Evolutionary conservation across 495 filamentous ascomycete species (phyloP), one percentile per base, ranked within the genome.

Genomic region (Cairneyella variabilis): DNA sequence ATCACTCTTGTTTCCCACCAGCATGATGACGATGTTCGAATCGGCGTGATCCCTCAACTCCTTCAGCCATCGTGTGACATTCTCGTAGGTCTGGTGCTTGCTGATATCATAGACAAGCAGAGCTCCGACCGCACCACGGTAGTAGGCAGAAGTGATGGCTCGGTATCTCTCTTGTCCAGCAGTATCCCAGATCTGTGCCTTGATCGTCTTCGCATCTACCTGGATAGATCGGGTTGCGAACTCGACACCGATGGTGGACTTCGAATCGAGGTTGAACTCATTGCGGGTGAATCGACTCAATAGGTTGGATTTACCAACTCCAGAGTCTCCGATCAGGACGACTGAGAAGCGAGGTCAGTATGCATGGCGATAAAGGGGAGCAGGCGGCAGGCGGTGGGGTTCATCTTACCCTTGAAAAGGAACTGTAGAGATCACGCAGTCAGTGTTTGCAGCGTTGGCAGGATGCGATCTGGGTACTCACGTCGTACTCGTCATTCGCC

Each of bases 401-500:
- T 23, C 6, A 25, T 51, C 50, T 48, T 78, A 96, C 91, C 91
- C 89, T 99, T 99, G 85, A 99, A 99, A 66, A 99, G 89, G 70
- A 97, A 99, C 95, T 99, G 66, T 51, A 48, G 21, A 55, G 34
- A 36, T n/a, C 16, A 23, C n/a, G n/a, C n/a, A n/a, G n/a, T 58
- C 51, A 58, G 50, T 41, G 43, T 17, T 27, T 3, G 17, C 4
- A 20, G 10, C 3, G n/a, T 12, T 9, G 36, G 48, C n/a, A 20
- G 36, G 4, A 16, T 43, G 39, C 25, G 34, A 44, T n/a, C 21
- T n/a, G 23, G 16, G 26, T 8, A 78, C 95, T 82, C 75, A 98
- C 93, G 87, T 99, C 93, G 74, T 99, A 97, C 78, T 99, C 95
- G 77, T 99, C 95, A 83, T 99, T 99, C 64, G 95, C 95, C 95